phyloP scores from a whole-genome alignment of 495 filamentous ascomycete species.

The Articulospora tetracladia region DNA sequence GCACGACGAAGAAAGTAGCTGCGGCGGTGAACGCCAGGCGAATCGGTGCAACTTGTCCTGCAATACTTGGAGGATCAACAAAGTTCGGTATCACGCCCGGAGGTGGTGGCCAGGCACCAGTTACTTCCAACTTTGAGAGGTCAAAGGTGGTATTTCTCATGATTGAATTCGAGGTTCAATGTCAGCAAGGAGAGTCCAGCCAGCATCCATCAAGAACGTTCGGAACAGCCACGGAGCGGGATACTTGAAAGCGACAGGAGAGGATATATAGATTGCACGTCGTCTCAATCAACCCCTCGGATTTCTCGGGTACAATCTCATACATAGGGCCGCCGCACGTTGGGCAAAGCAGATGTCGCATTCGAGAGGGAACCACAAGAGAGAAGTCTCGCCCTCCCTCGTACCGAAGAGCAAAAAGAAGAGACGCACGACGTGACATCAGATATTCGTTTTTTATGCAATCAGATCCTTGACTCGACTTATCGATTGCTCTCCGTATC shows the following conservation, averaged over 20 bases:
- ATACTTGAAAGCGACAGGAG: too few species aligned
- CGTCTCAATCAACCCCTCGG: too few species aligned
- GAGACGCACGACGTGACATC: neutral
- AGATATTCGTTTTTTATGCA: neutral
- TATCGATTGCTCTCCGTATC: neutral
- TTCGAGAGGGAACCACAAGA: too few species aligned
- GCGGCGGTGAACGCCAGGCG: neutral
- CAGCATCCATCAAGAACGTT: too few species aligned
- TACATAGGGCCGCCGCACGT: too few species aligned
- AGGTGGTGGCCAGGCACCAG: neutral
- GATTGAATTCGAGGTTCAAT: too few species aligned
- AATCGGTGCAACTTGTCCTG: neutral
- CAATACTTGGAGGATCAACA: conserved; percentile 3
- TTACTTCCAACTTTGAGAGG: neutral
- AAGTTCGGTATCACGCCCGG: conserved; percentile 2
- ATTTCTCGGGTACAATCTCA: too few species aligned
- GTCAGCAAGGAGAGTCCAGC: too few species aligned
- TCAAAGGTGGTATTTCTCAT: neutral
- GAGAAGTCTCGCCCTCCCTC: neutral
- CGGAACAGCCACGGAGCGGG: too few species aligned
- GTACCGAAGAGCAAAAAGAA: neutral
- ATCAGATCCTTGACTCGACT: neutral
- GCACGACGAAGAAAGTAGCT: conserved; percentile 3
- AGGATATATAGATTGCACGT: too few species aligned
- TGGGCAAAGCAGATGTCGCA: too few species aligned